Base-by-base conservation (phyloP, 2,329 filamentous ascomycete genomes). In the Colletotrichum agaves region DNA sequence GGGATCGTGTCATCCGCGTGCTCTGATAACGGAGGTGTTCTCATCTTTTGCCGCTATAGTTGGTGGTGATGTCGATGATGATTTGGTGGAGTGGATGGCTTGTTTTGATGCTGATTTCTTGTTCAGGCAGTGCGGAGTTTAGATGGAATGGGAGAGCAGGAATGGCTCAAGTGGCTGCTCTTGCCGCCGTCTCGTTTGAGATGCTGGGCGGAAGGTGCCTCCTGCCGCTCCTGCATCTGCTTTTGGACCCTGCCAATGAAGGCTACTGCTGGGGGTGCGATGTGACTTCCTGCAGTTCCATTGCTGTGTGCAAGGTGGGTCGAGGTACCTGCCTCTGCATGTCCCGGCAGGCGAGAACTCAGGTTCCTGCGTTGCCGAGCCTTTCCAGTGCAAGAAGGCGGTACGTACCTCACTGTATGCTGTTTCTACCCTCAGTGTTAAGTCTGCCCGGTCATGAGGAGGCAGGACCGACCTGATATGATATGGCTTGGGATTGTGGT, bases 71-170 rank as follows among this genome's bases (percentile, higher is more conserved):
- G 43, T 17, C 2, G 17, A 27, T 13, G 53, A 43, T 46, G 31
- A 44, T 33, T 33, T 33, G 31, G 10, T n/a, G 31, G 46, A 52
- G 56, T 31, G 31, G 15, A 7, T 52, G 46, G n/a, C 39, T 67
- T 58, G 60, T 50, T 55, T 63, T 58, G 63, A 47, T 43, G 61
- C 47, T 31, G 41, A 63, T 63, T 67, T 17, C 60, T 64, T 46
- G 21, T 58, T 39, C 52, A n/a, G 37, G 44, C 37, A 23, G 23
- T 13, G 27, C 23, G 27, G 17, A 31, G 11, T n/a, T 31, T n/a
- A 41, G 17, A 17, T 31, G 23, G 6, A 31, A 61, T 27, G 41
- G 31, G 19, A 46, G 35, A 60, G 47, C 27, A n/a, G 19, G 37
- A 31, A 52, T n/a, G 59, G 46, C 46, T 3, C 8, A 21, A 21